These are phyloP conservation scores for Gossypium anomalum DNA, from an alignment of 345 rosid species.

Conservation along the genomic window DNA sequence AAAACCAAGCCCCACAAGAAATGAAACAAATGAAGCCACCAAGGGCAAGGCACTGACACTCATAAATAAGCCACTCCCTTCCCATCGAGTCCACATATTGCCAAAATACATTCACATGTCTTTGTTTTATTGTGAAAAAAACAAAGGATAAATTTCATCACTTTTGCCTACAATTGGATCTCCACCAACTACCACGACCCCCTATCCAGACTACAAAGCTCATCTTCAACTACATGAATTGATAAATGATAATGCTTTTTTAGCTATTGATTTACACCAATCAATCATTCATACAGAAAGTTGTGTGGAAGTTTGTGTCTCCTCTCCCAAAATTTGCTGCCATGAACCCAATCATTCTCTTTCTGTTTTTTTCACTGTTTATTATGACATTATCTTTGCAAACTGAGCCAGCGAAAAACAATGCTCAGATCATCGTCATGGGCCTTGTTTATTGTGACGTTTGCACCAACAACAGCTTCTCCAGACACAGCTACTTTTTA, in stretches of 20 bases:
- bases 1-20: conserved; percentile 24
- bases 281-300: conserved; percentile 13
- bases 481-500: conserved; percentile 93
- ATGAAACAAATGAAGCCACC: conserved; percentile 14
- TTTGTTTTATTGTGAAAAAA: conserved; percentile 37
- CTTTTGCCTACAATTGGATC: conserved; percentile 34
- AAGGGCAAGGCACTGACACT: conserved; percentile 2
- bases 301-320: conserved; percentile 14
- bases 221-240: conserved; percentile 18
- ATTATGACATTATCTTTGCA: conserved; percentile 32
- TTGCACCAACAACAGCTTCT: conserved; percentile 93
- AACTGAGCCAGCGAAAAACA: conserved; percentile 24
- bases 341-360: conserved; percentile 41
- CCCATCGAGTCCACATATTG: conserved; percentile 27
- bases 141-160: conserved; percentile 20
- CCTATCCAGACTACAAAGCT: conserved; percentile 24
- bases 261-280: conserved; percentile 18
- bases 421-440: conserved; percentile 63
- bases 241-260: conserved; percentile 19
- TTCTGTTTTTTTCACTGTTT: conserved; percentile 39
- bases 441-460: conserved; percentile 94
- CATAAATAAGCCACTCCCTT: conserved; percentile 4
- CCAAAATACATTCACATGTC: conserved; percentile 70
- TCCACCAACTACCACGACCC: conserved; percentile 26
- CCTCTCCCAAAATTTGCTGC: conserved; percentile 21